Conservation (phyloP, 345 rosid species). For the Brassica carinata region DNA sequence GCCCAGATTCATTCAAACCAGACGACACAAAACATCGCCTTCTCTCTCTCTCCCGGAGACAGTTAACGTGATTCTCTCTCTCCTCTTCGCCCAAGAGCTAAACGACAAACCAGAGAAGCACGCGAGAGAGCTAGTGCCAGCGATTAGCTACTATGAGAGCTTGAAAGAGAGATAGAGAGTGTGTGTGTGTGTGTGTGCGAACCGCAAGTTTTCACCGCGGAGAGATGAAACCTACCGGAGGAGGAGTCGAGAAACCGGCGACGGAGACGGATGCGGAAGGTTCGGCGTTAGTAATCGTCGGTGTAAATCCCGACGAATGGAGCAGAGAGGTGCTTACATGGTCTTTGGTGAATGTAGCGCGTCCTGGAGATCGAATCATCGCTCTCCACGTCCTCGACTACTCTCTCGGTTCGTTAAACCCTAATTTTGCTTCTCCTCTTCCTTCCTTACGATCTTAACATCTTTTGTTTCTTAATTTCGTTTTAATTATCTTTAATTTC, state of each 20-base stretch:
- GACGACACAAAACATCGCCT: conserved; percentile 33
- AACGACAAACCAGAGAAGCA: conserved; percentile 31
- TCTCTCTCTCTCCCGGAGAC: conserved; percentile 44
- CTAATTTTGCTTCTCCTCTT: background rate
- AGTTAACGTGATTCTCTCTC: conserved; percentile 46
- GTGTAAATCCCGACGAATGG: conserved; percentile 69
- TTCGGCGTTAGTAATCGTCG: conserved; percentile 60
- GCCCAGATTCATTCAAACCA: conserved; percentile 41
- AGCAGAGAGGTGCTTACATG: conserved; percentile 85
- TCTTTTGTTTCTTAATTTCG: background rate
- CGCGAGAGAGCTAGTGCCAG: background rate
- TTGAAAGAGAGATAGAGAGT: background rate
- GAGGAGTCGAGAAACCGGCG: conserved; percentile 31
- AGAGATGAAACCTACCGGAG: conserved; percentile 47
- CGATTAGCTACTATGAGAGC: background rate
- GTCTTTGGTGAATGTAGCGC: conserved; percentile 79
- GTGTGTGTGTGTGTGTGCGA: conserved; percentile 15
- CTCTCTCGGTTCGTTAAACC: conserved; percentile 42
- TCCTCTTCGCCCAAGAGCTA: conserved; percentile 35
- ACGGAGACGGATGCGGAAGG: conserved; percentile 22
- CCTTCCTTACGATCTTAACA: background rate
- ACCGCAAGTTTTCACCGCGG: conserved; percentile 5
- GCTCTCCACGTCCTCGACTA: conserved; percentile 85
- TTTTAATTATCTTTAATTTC: background rate
- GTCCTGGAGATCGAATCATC: conserved; percentile 78